phyloP scores from a whole-genome alignment of 1,284 basidiomycete species.

The Fomitopsis pinicola region DNA sequence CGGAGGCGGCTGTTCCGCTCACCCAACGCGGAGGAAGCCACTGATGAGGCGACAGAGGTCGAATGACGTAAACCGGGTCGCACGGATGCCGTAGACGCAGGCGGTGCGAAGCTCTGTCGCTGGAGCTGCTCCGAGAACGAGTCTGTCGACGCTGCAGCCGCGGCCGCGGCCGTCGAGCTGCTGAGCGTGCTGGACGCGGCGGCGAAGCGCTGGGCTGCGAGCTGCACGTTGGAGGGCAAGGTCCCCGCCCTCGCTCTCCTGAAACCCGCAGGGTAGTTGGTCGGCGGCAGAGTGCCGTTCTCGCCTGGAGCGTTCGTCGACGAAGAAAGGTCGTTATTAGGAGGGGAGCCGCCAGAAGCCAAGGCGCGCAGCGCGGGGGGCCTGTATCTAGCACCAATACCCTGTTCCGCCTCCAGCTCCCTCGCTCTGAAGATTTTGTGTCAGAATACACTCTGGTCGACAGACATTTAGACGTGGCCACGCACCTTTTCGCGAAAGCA shows the following conservation, averaged over 20 bases:
- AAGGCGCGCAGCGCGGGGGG: constrained; percentile 76
- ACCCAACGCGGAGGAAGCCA: constrained; percentile 51
- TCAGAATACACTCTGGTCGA: constrained; percentile 1
- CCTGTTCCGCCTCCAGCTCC: constrained; percentile 75
- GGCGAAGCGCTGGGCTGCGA: constrained; percentile 78
- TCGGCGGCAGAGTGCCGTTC: constrained; percentile 52
- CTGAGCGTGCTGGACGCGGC: constrained; percentile 58
- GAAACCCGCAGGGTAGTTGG: constrained; percentile 74
- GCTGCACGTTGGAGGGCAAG: constrained; percentile 83
- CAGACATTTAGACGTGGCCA: constrained; percentile 4
- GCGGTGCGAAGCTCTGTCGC: constrained; percentile 38
- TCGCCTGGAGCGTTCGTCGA: constrained; percentile 55
- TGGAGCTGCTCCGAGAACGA: constrained; percentile 59
- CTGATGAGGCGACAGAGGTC: constrained; percentile 59
- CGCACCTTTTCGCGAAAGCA: constrained; percentile 81
- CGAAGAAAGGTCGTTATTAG: constrained; percentile 52
- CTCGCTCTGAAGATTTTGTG: constrained; percentile 52
- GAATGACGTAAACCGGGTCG: constrained; percentile 79
- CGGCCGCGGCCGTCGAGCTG: constrained; percentile 36
- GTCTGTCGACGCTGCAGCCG: constrained; percentile 44
- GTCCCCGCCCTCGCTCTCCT: constrained; percentile 86
- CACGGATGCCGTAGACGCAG: constrained; percentile 38
- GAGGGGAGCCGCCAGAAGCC: constrained; percentile 64
- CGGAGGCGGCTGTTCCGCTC: constrained; percentile 79
- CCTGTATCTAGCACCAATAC: constrained; percentile 61